Evolutionary conservation across 306 rosid genomes (phyloP), one percentile per base, ranked within the genome.

Genomic region (Cicer judaicum): DNA sequence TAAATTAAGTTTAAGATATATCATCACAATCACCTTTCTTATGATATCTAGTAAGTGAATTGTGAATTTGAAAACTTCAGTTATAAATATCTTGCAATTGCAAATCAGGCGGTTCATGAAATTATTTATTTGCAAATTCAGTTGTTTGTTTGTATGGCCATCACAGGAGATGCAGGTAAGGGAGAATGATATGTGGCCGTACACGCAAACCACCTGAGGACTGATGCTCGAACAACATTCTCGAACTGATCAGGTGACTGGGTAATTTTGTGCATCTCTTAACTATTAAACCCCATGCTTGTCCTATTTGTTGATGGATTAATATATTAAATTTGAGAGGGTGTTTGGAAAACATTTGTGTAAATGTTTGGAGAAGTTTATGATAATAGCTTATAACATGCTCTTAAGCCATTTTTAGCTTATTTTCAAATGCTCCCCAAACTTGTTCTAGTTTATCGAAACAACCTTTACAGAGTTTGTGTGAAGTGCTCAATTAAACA

Each of bases 241-340:
- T 57, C 64, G 6, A 50, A 13, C 44, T 60, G n/a, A 38, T 47
- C 36, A 69, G 81, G 54, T 77, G 74, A 55, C 36, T 34, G 70
- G 62, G 63, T 68, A 59, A 56, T 38, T 46, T 47, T 57, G 10
- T 59, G 63, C 40, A 43, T 57, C 24, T 68, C 69, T 38, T 44
- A 57, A 38, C 42, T 68, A 16, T 39, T 54, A 55, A 75, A 43
- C 16, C 64, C 41, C 15, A 1, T 53, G 50, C 49, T 75, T 64
- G 44, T 63, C 16, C 67, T 54, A 53, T 14, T 24, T 56, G 57
- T 55, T 67, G 40, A 56, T 68, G 42, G 46, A 49, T 10, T 39
- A 50, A 15, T 65, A 24, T 74, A 38, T 19, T 64, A 54, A 11
- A 75, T 50, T 16, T 54, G 60, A 54, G 60, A 16, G 55, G 78